Evolutionary conservation across 1,139 yeast species (phyloP).

Genomic region (Yamadazyma jaroonii): DNA sequence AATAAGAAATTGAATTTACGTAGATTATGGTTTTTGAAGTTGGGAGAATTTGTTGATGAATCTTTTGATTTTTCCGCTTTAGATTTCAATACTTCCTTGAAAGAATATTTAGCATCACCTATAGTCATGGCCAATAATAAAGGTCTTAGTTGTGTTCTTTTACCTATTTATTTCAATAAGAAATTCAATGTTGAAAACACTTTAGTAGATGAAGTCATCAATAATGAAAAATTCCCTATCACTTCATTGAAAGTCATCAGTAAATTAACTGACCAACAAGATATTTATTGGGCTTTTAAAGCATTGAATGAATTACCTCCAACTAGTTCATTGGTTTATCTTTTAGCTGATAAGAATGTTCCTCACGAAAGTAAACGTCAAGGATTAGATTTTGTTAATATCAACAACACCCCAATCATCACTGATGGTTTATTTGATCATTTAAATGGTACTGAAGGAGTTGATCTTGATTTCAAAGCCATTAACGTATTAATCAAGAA

Average conservation of each 20-base stretch:
- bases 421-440: conserved; percentile 8
- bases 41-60: conserved; percentile 32
- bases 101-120: conserved; percentile 47
- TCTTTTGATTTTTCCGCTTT: conserved; percentile 13
- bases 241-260: conserved; percentile 47
- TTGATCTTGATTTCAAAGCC: conserved; percentile 4
- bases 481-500: conserved; percentile 4
- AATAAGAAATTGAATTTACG: conserved; percentile 65
- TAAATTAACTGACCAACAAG: conserved; percentile 43
- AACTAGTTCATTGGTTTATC: conserved; percentile 39
- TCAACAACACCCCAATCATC: conserved; percentile 1
- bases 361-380: conserved; percentile 29
- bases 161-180: conserved; percentile 23
- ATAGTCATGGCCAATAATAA: conserved; percentile 47
- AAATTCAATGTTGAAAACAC: conserved; percentile 8
- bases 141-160: conserved; percentile 49
- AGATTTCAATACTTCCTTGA: conserved; percentile 27
- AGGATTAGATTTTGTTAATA: conserved; percentile 25
- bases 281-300: conserved; percentile 51
- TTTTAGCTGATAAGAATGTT: conserved; percentile 36
- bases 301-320: conserved; percentile 29
- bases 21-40: conserved; percentile 63
- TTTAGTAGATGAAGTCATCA: conserved; percentile 17
- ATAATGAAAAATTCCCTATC: conserved; percentile 42
- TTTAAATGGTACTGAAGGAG: not conserved